phyloP scores from a whole-genome alignment of 2,329 filamentous ascomycete genomes.

The Cercospora citrullina region DNA sequence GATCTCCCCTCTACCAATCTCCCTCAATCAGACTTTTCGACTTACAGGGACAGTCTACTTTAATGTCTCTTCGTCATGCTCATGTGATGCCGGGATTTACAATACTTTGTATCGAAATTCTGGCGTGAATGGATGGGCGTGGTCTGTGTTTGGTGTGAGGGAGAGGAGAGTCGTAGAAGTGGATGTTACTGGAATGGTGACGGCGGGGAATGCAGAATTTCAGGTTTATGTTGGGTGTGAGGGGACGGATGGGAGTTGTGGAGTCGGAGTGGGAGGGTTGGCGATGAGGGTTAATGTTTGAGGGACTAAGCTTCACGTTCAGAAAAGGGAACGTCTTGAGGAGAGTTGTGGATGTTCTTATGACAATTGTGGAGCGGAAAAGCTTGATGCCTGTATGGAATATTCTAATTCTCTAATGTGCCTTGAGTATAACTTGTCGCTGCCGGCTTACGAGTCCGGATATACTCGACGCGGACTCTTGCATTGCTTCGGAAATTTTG shows the following conservation, averaged over 20 bases:
- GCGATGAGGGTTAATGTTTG: conserved; percentile 8
- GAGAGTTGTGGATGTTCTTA: neutral
- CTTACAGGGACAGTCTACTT: conserved; percentile 3
- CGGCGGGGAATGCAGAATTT: neutral
- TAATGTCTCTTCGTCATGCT: conserved; percentile 4
- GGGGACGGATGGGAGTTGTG: neutral
- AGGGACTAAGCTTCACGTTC: neutral
- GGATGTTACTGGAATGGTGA: conserved; percentile 1
- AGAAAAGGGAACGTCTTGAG: neutral
- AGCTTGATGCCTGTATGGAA: neutral
- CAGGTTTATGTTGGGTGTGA: conserved; percentile 6
- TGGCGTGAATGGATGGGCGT: conserved; percentile 9
- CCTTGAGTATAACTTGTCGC: neutral
- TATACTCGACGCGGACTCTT: neutral
- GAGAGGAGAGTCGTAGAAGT: neutral
- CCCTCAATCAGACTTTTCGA: neutral
- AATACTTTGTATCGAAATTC: conserved; percentile 4
- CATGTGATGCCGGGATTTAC: conserved; percentile 9
- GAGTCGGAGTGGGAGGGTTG: neutral
- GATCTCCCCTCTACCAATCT: neutral
- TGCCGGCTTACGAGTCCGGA: neutral
- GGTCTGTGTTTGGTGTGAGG: conserved; percentile 1
- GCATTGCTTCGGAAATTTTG: neutral
- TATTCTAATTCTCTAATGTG: neutral
- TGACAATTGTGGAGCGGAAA: neutral